phyloP scores from a whole-genome alignment of 495 filamentous ascomycete species.

The Penicillium coprophilum region DNA sequence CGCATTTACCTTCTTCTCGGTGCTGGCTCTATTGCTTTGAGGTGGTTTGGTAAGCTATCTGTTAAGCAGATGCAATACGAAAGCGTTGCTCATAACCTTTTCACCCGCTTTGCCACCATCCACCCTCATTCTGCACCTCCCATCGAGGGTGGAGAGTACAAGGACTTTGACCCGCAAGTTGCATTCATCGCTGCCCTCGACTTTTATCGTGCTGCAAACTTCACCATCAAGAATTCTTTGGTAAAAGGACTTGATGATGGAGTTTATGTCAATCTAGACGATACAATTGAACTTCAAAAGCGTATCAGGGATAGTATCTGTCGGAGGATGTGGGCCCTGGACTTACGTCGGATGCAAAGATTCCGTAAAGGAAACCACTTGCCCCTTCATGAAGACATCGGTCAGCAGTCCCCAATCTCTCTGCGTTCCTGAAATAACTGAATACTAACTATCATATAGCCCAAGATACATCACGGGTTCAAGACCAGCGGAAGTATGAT shows the following conservation, averaged over 20 bases:
- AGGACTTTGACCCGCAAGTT: constrained; percentile 45
- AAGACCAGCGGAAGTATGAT: constrained; percentile 38
- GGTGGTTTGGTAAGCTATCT: constrained; percentile 53
- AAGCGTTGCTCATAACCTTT: constrained; percentile 56
- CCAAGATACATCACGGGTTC: constrained; percentile 25
- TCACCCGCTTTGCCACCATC: constrained; percentile 57
- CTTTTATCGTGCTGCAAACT: constrained; percentile 39
- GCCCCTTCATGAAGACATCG: constrained; percentile 37
- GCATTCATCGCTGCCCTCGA: constrained; percentile 43
- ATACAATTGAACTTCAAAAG: constrained; percentile 41
- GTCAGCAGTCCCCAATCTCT: constrained; percentile 23
- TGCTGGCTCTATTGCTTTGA: constrained; percentile 53
- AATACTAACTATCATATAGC: constrained; percentile 25
- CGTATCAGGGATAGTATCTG: constrained; percentile 42
- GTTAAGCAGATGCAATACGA: constrained; percentile 63
- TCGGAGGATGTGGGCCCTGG: constrained; percentile 43
- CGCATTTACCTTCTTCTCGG: constrained; percentile 56
- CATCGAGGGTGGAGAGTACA: constrained; percentile 41
- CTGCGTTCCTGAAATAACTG: not conserved
- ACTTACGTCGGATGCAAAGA: constrained; percentile 42
- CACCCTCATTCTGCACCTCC: constrained; percentile 50
- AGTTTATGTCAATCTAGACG: constrained; percentile 41
- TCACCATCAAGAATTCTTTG: constrained; percentile 34
- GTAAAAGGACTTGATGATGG: constrained; percentile 39
- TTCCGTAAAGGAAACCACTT: constrained; percentile 41